Base-by-base conservation (phyloP, 768 basidiomycete species). In the Sarcomyxa edulis region DNA sequence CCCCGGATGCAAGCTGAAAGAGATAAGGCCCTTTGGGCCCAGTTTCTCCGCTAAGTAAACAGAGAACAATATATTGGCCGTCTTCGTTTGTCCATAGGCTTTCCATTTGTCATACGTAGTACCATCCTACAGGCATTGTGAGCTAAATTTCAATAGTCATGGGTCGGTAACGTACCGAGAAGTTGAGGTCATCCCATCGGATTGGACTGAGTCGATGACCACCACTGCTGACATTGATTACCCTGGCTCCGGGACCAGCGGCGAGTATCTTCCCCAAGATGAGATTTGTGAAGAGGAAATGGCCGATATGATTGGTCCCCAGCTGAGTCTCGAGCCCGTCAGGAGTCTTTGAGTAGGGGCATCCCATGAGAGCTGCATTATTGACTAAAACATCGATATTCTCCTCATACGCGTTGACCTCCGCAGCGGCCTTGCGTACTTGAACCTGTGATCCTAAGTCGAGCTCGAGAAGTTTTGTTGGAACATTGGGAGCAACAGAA, bases 301-400 rank as follows among this genome's bases (percentile, higher is more conserved):
- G 48, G 28, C 48, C 49, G n/a, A 52, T 39, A 24, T 52, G 49
- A 39, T 54, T 54, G 26, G 40, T 44, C 31, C 42, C 51, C 20
- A 54, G 43, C 26, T 54, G 53, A 16, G 33, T 34, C 35, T 54
- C 51, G 16, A 50, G 37, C 21, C 50, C 50, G 22, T 54, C n/a
- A n/a, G n/a, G 49, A 10, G 39, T 43, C 12, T 48, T 48, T 31
- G 34, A 44, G 40, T 46, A 51, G 5, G 52, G 50, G 5, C 38
- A 39, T 16, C 42, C 53, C 53, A 52, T 54, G 21, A 52, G 43
- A 12, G 47, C 51, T 19, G 53, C 53, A 22, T 52, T 54, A 7
- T 48, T 48, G 16, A 52, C 45, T 7, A 50, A 30, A 24, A 50
- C 39, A 32, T 53, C 47, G 34, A 53, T 40, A 9, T 44, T 42